Evolutionary conservation across 768 basidiomycete genomes (phyloP), one percentile per base, ranked within the genome.

Genomic region (Suillus occidentalis): DNA sequence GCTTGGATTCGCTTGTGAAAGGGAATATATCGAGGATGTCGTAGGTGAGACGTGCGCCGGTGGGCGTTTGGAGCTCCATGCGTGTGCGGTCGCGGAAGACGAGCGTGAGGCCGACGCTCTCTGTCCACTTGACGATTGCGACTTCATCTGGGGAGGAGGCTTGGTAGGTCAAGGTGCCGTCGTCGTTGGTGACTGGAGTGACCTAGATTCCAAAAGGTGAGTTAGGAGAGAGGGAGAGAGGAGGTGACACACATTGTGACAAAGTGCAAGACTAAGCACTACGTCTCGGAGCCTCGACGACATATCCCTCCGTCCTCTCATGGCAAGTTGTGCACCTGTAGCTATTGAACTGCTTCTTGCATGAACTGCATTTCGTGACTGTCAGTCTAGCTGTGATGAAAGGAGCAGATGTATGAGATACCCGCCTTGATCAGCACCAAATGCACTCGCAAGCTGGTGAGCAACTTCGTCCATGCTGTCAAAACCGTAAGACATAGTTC

Each of bases 381-480:
- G 5, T 39, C 13, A 6, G 6, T 37, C 36, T 20, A 47, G 22
- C 40, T 16, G 6, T 22, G 16, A n/a, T 36, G 8, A 66, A 7
- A 39, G 49, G 8, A 49, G 22, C 10, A 43, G 60, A 43, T 9
- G 6, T 58, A 9, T 12, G 25, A 6, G 20, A n/a, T 39, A 31
- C 60, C 1, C 61, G 88, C 90, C 79, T 60, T 84, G 78, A n/a
- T 90, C 86, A 10, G 79, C 83, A 10, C 91, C 92, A 70, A 97
- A 94, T 0, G 96, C 90, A 59, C 89, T 81, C 16, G 88, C 86
- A n/a, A 99, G 82, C 69, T 99, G 94, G 79, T 94, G 93, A 2
- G 90, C 86, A 28, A 99, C 94, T 73, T 99, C 97, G 71, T 99
- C 97, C 97, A 99, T 99, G n/a, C 97, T 90, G 71, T 99, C 97